Evolutionary conservation across 805 yeast genomes (phyloP).

Genomic region (Yarrowia sp.): DNA sequence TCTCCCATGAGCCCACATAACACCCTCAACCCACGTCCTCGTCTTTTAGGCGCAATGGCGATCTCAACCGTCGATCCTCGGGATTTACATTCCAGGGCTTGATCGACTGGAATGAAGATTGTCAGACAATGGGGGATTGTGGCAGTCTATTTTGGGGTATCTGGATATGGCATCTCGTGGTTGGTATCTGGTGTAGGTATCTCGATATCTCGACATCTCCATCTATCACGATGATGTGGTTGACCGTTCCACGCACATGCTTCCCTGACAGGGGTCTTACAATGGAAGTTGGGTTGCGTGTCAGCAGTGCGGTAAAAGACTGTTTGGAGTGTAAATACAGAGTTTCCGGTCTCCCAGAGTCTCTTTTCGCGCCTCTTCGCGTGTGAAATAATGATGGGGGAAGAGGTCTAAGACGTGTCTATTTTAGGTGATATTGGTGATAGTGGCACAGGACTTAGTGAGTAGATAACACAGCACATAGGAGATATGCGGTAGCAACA

Average conservation of each 20-base stretch:
- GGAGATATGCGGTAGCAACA: too few relatives aligned
- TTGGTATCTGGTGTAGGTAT: not conserved
- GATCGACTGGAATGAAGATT: conserved; percentile 13
- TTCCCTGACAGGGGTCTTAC: conserved; percentile 14
- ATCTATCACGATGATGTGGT: too few relatives aligned
- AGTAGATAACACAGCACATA: too few relatives aligned
- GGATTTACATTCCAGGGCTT: conserved; percentile 33
- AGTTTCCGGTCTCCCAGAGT: not conserved
- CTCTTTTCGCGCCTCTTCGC: conserved; percentile 18
- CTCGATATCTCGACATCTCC: too few relatives aligned
- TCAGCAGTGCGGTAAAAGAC: conserved; percentile 11
- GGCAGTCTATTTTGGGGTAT: not conserved
- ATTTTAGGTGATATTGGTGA: too few relatives aligned
- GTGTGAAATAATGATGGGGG: not conserved
- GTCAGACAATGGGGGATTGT: not conserved
- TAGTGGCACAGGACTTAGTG: too few relatives aligned
- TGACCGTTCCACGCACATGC: not conserved
- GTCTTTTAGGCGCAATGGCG: conserved; percentile 35
- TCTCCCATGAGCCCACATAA: too few relatives aligned
- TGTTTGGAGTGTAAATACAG: not conserved
- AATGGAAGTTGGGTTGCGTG: not conserved
- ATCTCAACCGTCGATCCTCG: conserved; percentile 20
- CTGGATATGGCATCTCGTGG: not conserved
- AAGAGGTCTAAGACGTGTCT: too few relatives aligned
- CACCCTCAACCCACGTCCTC: not conserved